Evolutionary conservation across 176 grass and related monocot genomes (phyloP).

Genomic region (Hyparrhenia diplandra): DNA sequence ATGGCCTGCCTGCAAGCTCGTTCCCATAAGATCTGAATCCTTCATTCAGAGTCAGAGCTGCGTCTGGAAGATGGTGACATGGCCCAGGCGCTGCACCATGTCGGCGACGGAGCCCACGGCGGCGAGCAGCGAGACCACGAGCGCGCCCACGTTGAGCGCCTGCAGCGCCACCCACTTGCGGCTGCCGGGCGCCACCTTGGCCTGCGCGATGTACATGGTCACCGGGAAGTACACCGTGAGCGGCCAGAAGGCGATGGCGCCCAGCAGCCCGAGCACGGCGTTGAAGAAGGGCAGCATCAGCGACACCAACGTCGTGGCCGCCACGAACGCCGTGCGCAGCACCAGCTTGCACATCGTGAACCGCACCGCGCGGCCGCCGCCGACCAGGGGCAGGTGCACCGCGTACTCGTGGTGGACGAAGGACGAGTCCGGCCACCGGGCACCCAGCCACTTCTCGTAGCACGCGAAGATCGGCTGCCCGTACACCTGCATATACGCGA

Average conservation of each 20-base stretch:
- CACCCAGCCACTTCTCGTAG: slow-evolving; percentile 65
- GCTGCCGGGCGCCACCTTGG: slow-evolving; percentile 55
- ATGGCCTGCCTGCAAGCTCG: background rate
- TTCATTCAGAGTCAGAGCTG: slow-evolving; percentile 41
- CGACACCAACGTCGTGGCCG: slow-evolving; percentile 58
- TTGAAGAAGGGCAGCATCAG: slow-evolving; percentile 95
- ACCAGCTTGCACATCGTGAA: slow-evolving; percentile 76
- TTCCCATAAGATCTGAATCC: background rate
- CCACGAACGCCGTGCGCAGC: slow-evolving; percentile 63
- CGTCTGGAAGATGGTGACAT: slow-evolving; percentile 74
- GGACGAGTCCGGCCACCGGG: slow-evolving; percentile 52
- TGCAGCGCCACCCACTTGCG: slow-evolving; percentile 68
- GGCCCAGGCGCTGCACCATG: slow-evolving; percentile 63
- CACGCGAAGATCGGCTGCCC: slow-evolving; percentile 76
- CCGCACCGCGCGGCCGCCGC: slow-evolving; percentile 37
- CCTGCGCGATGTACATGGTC: slow-evolving; percentile 76
- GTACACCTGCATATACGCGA: no score
- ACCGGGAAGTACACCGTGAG: slow-evolving; percentile 85
- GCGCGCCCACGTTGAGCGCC: slow-evolving; percentile 56
- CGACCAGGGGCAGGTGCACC: slow-evolving; percentile 47
- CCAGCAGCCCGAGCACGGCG: slow-evolving; percentile 74
- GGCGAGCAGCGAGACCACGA: slow-evolving; percentile 69
- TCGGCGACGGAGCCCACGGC: slow-evolving; percentile 67
- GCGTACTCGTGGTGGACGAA: slow-evolving; percentile 68
- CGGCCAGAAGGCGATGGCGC: slow-evolving; percentile 78